Conservation (phyloP, 1,284 basidiomycete species). For the Boletus nobilissimus region DNA sequence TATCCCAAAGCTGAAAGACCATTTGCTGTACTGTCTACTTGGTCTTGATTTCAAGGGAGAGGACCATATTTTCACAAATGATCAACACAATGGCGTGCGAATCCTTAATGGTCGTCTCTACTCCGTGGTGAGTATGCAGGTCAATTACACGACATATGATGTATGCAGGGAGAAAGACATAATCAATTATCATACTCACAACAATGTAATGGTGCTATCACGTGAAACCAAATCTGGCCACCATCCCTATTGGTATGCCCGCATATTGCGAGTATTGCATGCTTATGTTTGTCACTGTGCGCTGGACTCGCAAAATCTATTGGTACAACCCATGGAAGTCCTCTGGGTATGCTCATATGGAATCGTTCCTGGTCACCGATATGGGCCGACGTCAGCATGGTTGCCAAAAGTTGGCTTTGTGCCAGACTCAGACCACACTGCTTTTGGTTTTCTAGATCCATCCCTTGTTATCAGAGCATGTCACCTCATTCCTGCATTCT, state of each 20-base stretch:
- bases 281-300: conserved; percentile 32
- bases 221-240: conserved; percentile 32
- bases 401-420: conserved; percentile 51
- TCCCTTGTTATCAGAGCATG: conserved; percentile 42
- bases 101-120: conserved; percentile 48
- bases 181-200: conserved; percentile 45
- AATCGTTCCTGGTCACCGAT: conserved; percentile 25
- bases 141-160: too few species aligned
- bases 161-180: conserved; percentile 52
- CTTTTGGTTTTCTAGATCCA: conserved; percentile 39
- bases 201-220: conserved; percentile 48
- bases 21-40: conserved; percentile 13
- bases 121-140: conserved; percentile 39
- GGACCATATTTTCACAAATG: conserved; percentile 18
- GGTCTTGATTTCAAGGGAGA: conserved; percentile 13
- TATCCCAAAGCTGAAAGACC: too few species aligned
- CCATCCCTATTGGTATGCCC: conserved; percentile 39
- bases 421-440: conserved; percentile 34
- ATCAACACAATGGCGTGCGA: conserved; percentile 27
- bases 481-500: conserved; percentile 52
- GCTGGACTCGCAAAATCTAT: conserved; percentile 1
- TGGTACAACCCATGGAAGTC: conserved; percentile 43
- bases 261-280: conserved; percentile 39
- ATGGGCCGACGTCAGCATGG: conserved; percentile 32
- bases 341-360: conserved; percentile 53